Base-by-base conservation (phyloP, 352 stramenopile genomes). In the Globisporangium camurandrum region DNA sequence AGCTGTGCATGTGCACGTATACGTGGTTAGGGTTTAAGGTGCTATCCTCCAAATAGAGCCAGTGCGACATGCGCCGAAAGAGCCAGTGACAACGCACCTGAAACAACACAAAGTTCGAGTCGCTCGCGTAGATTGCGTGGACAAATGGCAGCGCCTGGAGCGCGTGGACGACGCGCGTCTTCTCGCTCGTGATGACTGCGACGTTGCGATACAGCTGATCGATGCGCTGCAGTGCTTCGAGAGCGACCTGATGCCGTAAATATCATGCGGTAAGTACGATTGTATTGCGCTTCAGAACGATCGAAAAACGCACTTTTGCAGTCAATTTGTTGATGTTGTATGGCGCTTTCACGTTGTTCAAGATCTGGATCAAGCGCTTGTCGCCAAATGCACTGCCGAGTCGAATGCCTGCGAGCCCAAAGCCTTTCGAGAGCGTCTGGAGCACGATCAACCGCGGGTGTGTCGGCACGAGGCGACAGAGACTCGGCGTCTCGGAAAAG, bases 251-350 rank as follows among this genome's bases (percentile, higher is more conserved):
- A 3, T 24, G 4, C 22, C 3, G 26, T 26, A 20, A 27, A 4
- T 2, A n/a, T n/a, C n/a, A n/a, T n/a, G n/a, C n/a, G 22, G 36
- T 22, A 2, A 33, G 12, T 1, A 37, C 19, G 0, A 27, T n/a
- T 36, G 27, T 17, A 26, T 9, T 27, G 30, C 31, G 10, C 7
- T 19, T 19, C 2, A 22, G n/a, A 9, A 20, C 0, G 9, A 27
- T 14, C 8, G 11, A 47, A 4, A 23, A 7, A 36, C 40, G 19
- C 48, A 76, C 78, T 57, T 92, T 87, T 40, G 88, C 82, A 5
- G 95, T 98, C 27, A 99, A 69, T 56, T 96, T 97, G 83, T 97
- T 99, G 51, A 99, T 95, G 75, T 98, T 98, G 80, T 99, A 99
- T 16, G 95, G 96, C n/a, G 95, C 95, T 70, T 99, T 99, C 52